These are phyloP conservation scores for Crithidia brevicula DNA, from an alignment of 208 protist species.

Conservation along the genomic window DNA sequence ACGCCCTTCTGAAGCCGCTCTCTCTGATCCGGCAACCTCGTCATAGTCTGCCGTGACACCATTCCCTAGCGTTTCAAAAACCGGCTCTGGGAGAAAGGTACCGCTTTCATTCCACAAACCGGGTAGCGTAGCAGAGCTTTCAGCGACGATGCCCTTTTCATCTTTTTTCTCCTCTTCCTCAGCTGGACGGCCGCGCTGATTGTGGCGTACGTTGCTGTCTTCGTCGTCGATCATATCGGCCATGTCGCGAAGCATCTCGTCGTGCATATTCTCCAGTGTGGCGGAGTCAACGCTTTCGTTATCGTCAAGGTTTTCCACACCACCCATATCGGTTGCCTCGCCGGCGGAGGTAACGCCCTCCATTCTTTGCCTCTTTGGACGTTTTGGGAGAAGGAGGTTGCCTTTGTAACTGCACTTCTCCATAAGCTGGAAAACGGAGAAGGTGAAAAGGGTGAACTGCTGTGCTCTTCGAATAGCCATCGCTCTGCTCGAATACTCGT, in stretches of 20 bases:
- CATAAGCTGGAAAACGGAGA: conserved; percentile 83
- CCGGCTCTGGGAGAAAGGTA: background rate
- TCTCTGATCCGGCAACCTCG: conserved; percentile 1
- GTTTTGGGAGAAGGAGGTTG: conserved; percentile 68
- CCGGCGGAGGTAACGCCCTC: background rate
- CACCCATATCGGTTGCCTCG: conserved; percentile 28
- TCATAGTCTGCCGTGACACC: conserved; percentile 9
- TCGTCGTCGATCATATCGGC: conserved; percentile 49
- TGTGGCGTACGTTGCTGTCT: conserved; percentile 15
- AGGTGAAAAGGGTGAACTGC: conserved; percentile 65
- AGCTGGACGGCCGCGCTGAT: background rate
- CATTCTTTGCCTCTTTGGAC: conserved; percentile 33
- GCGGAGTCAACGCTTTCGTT: conserved; percentile 41
- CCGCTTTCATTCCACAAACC: background rate
- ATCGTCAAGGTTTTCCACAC: conserved; percentile 31
- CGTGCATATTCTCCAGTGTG: conserved; percentile 34
- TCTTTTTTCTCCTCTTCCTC: background rate
- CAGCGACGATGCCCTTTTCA: background rate
- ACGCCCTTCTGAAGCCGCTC: conserved; percentile 28
- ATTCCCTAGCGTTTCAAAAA: background rate
- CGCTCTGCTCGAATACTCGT: conserved; percentile 42
- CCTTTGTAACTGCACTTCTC: conserved; percentile 88
- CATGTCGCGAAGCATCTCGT: conserved; percentile 37
- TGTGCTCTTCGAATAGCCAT: conserved; percentile 50
- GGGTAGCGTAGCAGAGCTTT: background rate